Conservation (phyloP, 1,139 yeast species). For the Eremothecium coryli region DNA sequence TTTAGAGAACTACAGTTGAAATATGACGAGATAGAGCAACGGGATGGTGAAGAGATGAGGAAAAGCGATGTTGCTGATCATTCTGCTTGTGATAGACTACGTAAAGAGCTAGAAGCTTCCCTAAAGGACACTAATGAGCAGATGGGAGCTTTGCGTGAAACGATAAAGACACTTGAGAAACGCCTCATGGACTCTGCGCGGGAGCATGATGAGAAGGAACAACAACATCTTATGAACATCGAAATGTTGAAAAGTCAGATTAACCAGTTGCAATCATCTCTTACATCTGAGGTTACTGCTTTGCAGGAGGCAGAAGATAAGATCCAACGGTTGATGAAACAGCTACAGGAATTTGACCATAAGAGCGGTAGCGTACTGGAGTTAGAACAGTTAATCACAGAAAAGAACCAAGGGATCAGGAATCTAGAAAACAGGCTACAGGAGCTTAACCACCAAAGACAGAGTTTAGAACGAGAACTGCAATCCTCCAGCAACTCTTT, state of each 20-base stretch:
- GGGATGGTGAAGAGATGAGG: constrained; percentile 5
- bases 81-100: constrained; percentile 4
- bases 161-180: constrained; percentile 6
- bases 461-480: constrained; percentile 11
- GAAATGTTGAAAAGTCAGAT: constrained; percentile 14
- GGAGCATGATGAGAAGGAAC: constrained; percentile 9
- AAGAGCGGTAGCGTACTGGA: constrained; percentile 15
- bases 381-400: constrained; percentile 12
- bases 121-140: constrained; percentile 13
- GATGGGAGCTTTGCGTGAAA: constrained; percentile 8
- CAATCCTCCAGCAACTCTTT: constrained; percentile 4
- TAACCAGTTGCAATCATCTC: constrained; percentile 20
- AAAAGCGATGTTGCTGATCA: constrained; percentile 7
- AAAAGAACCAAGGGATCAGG: constrained; percentile 11
- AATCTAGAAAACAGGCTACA: constrained; percentile 9
- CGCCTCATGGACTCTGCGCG: constrained; percentile 3
- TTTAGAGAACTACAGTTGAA: constrained; percentile 20
- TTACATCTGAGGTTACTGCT: constrained; percentile 17
- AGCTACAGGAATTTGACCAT: constrained; percentile 17
- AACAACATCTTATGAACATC: constrained; percentile 29
- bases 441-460: constrained; percentile 7
- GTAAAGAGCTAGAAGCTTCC: constrained; percentile 7
- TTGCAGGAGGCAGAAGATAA: constrained; percentile 15
- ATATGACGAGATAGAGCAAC: constrained; percentile 11
- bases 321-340: constrained; percentile 13